Evolutionary conservation across 2,329 filamentous ascomycete species (phyloP).

Genomic region (Cladosporium halotolerans): DNA sequence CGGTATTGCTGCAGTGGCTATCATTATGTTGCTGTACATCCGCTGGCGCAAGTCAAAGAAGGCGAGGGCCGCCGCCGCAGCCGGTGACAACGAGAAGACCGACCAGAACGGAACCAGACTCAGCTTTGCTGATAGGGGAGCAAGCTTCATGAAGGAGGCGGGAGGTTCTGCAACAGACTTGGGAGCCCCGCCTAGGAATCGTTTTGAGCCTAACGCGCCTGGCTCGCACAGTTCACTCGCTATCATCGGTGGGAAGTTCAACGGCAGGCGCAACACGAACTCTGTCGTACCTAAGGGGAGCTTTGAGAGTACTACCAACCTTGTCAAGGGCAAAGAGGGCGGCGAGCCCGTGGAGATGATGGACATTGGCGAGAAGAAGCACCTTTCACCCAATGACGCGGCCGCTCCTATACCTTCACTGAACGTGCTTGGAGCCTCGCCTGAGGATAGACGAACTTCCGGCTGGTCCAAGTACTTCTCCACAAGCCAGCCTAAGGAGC

Average conservation of each 20-base stretch:
- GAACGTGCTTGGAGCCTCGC: slow-evolving; percentile 33
- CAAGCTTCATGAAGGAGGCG: slow-evolving; percentile 47
- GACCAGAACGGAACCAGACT: slow-evolving; percentile 35
- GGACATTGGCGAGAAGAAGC: slow-evolving; percentile 34
- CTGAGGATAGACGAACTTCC: slow-evolving; percentile 39
- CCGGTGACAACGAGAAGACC: slow-evolving; percentile 33
- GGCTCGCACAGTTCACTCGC: slow-evolving; percentile 37
- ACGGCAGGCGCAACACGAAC: slow-evolving; percentile 45
- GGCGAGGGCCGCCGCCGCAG: slow-evolving; percentile 32
- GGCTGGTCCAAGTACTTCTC: slow-evolving; percentile 42
- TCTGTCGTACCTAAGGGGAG: slow-evolving; percentile 43
- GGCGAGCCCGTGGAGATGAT: slow-evolving; percentile 40
- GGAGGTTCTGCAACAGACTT: slow-evolving; percentile 35
- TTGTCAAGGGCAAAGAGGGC: slow-evolving; percentile 50
- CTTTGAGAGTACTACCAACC: slow-evolving; percentile 53
- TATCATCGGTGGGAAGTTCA: slow-evolving; percentile 51
- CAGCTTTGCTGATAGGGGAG: slow-evolving; percentile 47
- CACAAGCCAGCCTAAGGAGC: slow-evolving; percentile 28
- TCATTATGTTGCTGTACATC: slow-evolving; percentile 64
- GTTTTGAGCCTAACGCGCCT: slow-evolving; percentile 9
- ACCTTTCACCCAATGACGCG: background rate
- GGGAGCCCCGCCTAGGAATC: slow-evolving; percentile 16
- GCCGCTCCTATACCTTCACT: slow-evolving; percentile 20
- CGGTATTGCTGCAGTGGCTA: slow-evolving; percentile 64
- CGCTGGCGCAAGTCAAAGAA: slow-evolving; percentile 55